Percentiles rank a stretch among this genome's conserved stretches.
These are phyloP conservation scores for Asclepias syriaca DNA, from an alignment of 257 asterid genomes.

Conservation along the genomic window DNA sequence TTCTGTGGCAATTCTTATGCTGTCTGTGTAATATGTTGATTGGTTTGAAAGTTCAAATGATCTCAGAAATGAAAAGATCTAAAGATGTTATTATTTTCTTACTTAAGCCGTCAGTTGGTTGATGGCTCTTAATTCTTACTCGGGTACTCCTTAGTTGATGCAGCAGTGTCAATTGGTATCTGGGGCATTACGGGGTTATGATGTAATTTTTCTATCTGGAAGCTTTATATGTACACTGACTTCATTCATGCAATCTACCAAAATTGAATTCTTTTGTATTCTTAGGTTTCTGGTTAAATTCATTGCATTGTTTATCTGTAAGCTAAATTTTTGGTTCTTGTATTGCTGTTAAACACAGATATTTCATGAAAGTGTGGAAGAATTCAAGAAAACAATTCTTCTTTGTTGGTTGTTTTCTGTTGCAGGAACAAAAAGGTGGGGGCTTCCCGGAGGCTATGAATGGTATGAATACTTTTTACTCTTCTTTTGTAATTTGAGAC, in stretches of 20 bases:
- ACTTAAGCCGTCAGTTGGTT: background rate
- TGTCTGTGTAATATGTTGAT: background rate
- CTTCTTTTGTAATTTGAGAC: background rate
- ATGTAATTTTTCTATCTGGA: background rate
- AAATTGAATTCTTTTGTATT: background rate
- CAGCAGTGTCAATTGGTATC: slow-evolving; percentile 5
- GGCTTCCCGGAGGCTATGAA: background rate
- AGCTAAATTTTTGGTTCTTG: background rate
- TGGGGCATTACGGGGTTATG: background rate
- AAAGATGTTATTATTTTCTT: background rate
- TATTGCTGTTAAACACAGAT: background rate
- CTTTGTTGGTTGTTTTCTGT: background rate
- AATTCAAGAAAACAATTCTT: background rate
- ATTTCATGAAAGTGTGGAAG: background rate
- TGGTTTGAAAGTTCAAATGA: background rate
- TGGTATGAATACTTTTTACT: background rate
- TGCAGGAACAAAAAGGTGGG: background rate
- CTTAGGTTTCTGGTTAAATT: background rate
- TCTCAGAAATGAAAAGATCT: background rate
- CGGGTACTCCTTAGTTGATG: slow-evolving; percentile 7
- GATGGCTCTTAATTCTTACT: background rate
- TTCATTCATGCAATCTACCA: background rate
- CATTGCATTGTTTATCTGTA: background rate
- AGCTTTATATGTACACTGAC: background rate
- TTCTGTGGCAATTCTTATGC: background rate